phyloP scores from a whole-genome alignment of 345 rosid genomes.

The Populus ilicifolia region DNA sequence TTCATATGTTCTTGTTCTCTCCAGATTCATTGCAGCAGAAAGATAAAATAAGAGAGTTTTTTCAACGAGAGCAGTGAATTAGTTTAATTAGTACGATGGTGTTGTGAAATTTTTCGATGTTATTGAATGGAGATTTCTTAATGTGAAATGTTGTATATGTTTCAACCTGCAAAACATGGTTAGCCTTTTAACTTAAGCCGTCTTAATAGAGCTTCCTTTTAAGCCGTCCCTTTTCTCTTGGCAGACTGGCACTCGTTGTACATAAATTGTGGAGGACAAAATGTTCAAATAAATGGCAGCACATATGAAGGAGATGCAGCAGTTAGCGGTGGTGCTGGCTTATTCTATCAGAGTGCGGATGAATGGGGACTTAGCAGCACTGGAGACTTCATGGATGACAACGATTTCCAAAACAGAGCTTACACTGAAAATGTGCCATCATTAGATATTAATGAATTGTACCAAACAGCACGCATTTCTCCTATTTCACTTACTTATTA shows the following conservation, averaged over 20 bases:
- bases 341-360: not conserved
- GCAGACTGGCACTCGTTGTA: constrained; percentile 14
- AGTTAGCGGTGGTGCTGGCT: constrained; percentile 12
- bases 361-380: constrained; percentile 26
- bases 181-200: not conserved
- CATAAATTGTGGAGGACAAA: constrained; percentile 20
- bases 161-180: not conserved
- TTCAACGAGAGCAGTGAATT: no score
- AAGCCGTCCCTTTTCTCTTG: not conserved
- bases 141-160: no score
- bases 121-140: no score
- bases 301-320: constrained; percentile 19
- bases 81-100: no score
- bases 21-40: not conserved
- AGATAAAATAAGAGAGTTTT: no score
- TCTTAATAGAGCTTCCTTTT: not conserved
- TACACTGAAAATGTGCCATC: not conserved
- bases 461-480: constrained; percentile 11
- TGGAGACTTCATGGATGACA: constrained; percentile 24
- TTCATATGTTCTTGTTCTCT: not conserved
- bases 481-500: constrained; percentile 20
- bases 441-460: constrained; percentile 7
- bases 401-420: not conserved
- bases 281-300: not conserved
- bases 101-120: no score